Conservation (phyloP, 768 basidiomycete genomes). For the Mrakia frigida region DNA sequence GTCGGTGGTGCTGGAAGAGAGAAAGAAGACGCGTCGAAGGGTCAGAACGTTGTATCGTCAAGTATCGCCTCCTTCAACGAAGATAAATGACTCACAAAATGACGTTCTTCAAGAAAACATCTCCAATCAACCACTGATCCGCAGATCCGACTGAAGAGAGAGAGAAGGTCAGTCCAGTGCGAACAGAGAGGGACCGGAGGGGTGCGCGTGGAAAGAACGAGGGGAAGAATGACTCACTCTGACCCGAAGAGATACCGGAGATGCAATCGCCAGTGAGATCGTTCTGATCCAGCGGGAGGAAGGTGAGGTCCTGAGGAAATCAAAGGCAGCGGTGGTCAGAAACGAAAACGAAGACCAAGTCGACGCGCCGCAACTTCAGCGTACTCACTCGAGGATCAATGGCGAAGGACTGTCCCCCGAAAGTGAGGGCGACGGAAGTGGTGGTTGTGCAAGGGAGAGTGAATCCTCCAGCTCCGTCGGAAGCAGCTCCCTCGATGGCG, state of each 20-base stretch:
- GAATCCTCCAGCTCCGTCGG: constrained; percentile 52
- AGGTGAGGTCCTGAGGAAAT: constrained; percentile 54
- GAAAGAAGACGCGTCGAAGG: too few species aligned
- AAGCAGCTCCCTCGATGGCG: constrained; percentile 54
- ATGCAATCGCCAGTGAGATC: constrained; percentile 51
- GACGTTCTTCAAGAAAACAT: constrained; percentile 47
- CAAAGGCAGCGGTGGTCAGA: background rate
- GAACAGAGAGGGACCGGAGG: background rate
- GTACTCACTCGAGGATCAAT: constrained; percentile 44
- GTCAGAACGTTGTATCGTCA: too few species aligned
- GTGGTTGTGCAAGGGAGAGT: constrained; percentile 62
- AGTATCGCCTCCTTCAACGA: background rate
- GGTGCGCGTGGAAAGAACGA: background rate
- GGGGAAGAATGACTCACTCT: background rate
- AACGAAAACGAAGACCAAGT: too few species aligned
- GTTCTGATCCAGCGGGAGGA: constrained; percentile 54
- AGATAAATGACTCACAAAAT: background rate
- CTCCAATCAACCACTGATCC: constrained; percentile 60
- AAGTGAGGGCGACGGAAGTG: constrained; percentile 54
- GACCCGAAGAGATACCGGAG: background rate
- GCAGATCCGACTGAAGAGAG: background rate
- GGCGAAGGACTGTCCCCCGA: constrained; percentile 56
- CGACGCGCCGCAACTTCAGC: background rate
- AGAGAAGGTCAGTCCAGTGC: background rate
- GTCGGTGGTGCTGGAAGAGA: background rate